These are phyloP conservation scores for Colletotrichum spaethianum DNA, from an alignment of 2,329 filamentous ascomycete species.

Conservation along the genomic window DNA sequence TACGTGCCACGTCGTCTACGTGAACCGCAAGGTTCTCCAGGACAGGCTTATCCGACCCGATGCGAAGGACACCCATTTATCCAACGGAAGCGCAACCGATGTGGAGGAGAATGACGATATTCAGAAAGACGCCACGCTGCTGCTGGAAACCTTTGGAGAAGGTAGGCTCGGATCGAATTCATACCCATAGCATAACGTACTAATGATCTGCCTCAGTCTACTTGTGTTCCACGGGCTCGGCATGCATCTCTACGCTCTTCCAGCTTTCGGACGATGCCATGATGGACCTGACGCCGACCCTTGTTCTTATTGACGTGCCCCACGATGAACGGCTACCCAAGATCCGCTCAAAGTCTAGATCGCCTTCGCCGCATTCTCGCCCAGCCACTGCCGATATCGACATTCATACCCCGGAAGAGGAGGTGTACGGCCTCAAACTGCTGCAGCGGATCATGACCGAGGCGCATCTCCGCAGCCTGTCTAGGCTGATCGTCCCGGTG, in stretches of 20 bases:
- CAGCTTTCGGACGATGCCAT: constrained; percentile 67
- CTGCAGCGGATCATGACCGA: constrained; percentile 72
- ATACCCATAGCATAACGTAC: background rate
- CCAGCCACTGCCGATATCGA: constrained; percentile 52
- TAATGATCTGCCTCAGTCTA: constrained; percentile 58
- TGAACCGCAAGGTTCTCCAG: constrained; percentile 67
- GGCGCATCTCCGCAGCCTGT: constrained; percentile 68
- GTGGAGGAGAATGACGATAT: constrained; percentile 59
- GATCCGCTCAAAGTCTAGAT: constrained; percentile 52
- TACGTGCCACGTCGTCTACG: constrained; percentile 72
- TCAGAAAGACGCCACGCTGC: constrained; percentile 61
- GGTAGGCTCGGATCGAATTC: constrained; percentile 56
- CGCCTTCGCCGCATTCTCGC: constrained; percentile 61
- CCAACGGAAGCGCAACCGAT: constrained; percentile 45
- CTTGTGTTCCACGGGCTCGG: constrained; percentile 66
- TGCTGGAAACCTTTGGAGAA: constrained; percentile 69
- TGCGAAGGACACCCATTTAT: constrained; percentile 43
- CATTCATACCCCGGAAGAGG: constrained; percentile 60
- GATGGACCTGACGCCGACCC: constrained; percentile 68
- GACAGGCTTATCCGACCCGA: constrained; percentile 59
- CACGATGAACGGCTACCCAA: constrained; percentile 62
- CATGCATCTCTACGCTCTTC: constrained; percentile 68
- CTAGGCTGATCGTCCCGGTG: constrained; percentile 70
- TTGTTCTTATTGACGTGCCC: constrained; percentile 71
- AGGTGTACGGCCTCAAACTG: constrained; percentile 69